Conservation (phyloP, 116 monocot genomes). For the Iris pallida region DNA sequence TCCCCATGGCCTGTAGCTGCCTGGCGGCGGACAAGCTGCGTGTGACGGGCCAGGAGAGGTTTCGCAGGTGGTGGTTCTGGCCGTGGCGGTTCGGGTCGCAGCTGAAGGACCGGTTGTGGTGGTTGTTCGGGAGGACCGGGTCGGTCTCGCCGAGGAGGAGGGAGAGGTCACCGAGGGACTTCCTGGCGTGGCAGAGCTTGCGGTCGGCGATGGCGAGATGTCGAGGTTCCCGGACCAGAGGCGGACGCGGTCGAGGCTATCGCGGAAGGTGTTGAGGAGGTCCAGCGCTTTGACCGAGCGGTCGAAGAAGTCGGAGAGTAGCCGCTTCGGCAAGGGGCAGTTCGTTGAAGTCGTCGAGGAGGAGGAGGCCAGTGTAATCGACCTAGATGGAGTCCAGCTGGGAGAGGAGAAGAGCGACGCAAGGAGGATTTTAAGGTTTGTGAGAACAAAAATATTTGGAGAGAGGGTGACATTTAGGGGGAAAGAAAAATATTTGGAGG, state of each 20-base stretch:
- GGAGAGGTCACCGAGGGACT: conserved; percentile 51
- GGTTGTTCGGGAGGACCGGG: conserved; percentile 17
- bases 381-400: too few species aligned
- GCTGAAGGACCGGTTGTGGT: conserved; percentile 30
- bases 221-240: conserved; percentile 46
- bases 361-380: too few species aligned
- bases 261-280: conserved; percentile 63
- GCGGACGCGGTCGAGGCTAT: conserved; percentile 62
- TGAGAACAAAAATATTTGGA: too few species aligned
- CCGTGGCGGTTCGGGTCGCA: conserved; percentile 36
- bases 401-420: too few species aligned
- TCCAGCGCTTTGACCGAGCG: conserved; percentile 74
- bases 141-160: conserved; percentile 44
- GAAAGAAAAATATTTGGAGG: too few species aligned
- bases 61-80: conserved; percentile 36
- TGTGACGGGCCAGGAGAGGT: conserved; percentile 61
- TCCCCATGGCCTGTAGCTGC: conserved; percentile 62
- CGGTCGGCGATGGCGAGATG: too few species aligned
- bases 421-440: too few species aligned
- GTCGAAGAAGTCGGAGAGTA: conserved; percentile 52
- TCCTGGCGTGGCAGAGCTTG: conserved; percentile 56
- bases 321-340: too few species aligned
- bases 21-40: conserved; percentile 56
- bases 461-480: too few species aligned
- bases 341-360: too few species aligned